Evolutionary conservation across 495 filamentous ascomycete species (phyloP).

Genomic region (Letharia lupina): DNA sequence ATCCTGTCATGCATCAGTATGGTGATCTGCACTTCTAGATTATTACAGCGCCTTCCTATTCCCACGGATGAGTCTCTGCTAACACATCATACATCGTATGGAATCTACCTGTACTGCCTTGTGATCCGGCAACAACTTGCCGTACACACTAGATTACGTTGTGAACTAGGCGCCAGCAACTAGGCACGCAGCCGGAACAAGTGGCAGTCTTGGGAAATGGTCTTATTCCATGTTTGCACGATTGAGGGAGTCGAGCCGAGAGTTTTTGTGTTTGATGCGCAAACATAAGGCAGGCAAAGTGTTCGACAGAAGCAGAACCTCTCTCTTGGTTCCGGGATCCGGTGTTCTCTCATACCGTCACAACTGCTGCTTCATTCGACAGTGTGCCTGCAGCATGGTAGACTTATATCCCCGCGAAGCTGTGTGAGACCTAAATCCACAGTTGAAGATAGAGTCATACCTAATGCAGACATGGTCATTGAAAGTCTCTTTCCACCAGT

Average conservation of each 20-base stretch:
- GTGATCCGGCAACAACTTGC: neutral
- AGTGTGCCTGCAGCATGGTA: neutral
- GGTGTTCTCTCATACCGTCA: neutral
- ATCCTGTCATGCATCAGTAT: neutral
- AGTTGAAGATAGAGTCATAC: neutral
- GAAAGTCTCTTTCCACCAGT: neutral
- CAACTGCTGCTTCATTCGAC: neutral
- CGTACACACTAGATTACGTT: neutral
- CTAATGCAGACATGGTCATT: neutral
- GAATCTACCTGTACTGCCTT: neutral
- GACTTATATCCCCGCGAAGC: neutral
- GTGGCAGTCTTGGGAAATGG: neutral
- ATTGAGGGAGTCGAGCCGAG: neutral
- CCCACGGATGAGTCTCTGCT: neutral
- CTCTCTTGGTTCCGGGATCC: neutral
- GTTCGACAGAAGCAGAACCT: neutral
- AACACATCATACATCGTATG: neutral
- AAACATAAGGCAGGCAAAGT: neutral
- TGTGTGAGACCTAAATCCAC: neutral
- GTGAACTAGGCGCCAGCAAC: neutral
- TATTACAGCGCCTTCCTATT: neutral
- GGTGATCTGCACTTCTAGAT: neutral
- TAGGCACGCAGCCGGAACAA: neutral
- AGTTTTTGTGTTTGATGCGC: neutral
- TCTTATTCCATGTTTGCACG: neutral